phyloP scores from a whole-genome alignment of 805 yeast genomes.

The Ogataea trehaloabstinens region DNA sequence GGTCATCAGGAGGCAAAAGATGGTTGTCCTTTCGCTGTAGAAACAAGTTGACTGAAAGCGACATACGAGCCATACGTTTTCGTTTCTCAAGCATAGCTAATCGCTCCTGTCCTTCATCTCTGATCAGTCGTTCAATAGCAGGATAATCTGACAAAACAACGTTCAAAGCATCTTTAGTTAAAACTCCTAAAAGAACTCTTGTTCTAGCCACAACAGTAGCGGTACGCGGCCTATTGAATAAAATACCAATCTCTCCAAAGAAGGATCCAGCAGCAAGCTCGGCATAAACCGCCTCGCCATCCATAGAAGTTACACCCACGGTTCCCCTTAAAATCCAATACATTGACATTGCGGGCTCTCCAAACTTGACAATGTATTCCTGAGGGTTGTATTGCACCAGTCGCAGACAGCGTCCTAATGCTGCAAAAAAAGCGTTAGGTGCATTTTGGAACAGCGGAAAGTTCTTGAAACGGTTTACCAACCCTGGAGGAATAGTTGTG shows the following conservation, averaged over 20 bases:
- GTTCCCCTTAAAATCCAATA: constrained; percentile 77
- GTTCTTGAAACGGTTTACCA: constrained; percentile 51
- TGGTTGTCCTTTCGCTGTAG: constrained; percentile 9
- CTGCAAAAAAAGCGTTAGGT: constrained; percentile 60
- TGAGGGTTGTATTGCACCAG: constrained; percentile 65
- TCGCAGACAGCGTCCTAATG: constrained; percentile 55
- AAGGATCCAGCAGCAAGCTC: constrained; percentile 67
- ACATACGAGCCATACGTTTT: constrained; percentile 40
- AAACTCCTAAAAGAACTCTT: constrained; percentile 62
- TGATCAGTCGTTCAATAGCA: constrained; percentile 58
- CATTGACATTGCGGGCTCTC: constrained; percentile 74
- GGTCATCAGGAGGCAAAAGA: constrained; percentile 3
- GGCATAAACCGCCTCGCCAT: constrained; percentile 73
- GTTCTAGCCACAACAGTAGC: constrained; percentile 75
- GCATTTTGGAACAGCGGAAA: constrained; percentile 68
- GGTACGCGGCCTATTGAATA: constrained; percentile 73
- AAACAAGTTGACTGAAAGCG: constrained; percentile 17
- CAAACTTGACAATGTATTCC: constrained; percentile 65
- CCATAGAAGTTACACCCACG: constrained; percentile 73
- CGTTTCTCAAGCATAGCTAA: constrained; percentile 68
- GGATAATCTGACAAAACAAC: constrained; percentile 63
- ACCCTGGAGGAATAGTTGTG: constrained; percentile 46
- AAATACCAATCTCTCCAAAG: constrained; percentile 78
- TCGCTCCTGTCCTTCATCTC: constrained; percentile 80
- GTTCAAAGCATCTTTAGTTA: constrained; percentile 62